Conservation (phyloP, 768 basidiomycete genomes). For the Termitomyces sp. region DNA sequence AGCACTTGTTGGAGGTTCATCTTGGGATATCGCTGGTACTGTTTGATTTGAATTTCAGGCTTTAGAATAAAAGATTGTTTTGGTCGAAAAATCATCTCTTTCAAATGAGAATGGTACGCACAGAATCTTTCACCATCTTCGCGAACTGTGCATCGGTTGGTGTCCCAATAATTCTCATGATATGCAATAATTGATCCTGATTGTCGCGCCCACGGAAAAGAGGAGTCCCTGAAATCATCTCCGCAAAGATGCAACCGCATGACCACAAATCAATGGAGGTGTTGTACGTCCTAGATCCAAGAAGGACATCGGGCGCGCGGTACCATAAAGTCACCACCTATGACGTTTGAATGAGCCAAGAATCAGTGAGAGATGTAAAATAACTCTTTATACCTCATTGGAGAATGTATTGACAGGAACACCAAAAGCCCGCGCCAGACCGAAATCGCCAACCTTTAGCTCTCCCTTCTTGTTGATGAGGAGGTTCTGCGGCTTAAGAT, state of each 20-base stretch:
- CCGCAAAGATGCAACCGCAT: slow-evolving; percentile 98
- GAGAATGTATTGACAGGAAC: slow-evolving; percentile 99
- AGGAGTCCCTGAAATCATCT: slow-evolving; percentile 98
- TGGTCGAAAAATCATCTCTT: neutral
- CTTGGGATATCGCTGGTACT: slow-evolving; percentile 84
- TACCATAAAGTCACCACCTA: slow-evolving; percentile 99
- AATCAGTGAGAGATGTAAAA: neutral
- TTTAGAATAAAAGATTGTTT: slow-evolving; percentile 20
- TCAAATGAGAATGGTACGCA: slow-evolving; percentile 30
- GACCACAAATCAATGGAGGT: slow-evolving; percentile 99
- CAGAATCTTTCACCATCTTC: slow-evolving; percentile 88
- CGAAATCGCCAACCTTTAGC: slow-evolving; percentile 96
- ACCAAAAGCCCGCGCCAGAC: slow-evolving; percentile 94
- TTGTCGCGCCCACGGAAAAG: slow-evolving; percentile 97
- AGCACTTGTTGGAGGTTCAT: slow-evolving; percentile 77
- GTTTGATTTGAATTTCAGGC: slow-evolving; percentile 83
- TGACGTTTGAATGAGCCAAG: slow-evolving; percentile 1
- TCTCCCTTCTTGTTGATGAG: slow-evolving; percentile 97
- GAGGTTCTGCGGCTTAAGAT: slow-evolving; percentile 97
- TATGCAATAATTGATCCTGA: slow-evolving; percentile 95
- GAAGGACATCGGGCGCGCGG: slow-evolving; percentile 93
- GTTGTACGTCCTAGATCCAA: slow-evolving; percentile 95
- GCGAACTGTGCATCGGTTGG: slow-evolving; percentile 84
- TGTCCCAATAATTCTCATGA: slow-evolving; percentile 96
- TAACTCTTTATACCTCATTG: slow-evolving; percentile 69